Evolutionary conservation across 176 grass and related monocot genomes (phyloP), one percentile per base, ranked within the genome.

Genomic region (Themeda triandra): DNA sequence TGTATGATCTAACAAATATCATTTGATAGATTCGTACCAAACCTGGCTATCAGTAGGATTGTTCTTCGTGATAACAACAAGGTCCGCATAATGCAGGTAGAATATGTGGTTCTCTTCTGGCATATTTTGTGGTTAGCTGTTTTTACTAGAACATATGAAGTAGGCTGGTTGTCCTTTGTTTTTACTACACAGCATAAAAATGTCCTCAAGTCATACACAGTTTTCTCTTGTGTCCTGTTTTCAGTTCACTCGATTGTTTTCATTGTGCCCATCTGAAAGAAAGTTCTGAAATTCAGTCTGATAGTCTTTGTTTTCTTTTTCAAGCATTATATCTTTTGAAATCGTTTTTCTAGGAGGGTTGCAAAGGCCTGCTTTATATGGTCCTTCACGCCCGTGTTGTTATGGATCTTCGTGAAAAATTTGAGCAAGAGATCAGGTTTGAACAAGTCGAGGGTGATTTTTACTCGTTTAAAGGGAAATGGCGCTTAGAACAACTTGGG

Each of bases 371-470:
- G 53, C 74, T 98, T 37, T 98, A 98, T 72, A 95, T 98, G 96
- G 96, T 98, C 21, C 93, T 98, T 80, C 96, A 98, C 71, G 96
- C 96, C 31, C 91, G 93, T 75, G 96, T 98, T 54, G 74, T 98
- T 76, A 91, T 98, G 86, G 96, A 98, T 90, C 90, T 98, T 63
- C 86, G 72, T 21, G 93, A 98, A 81, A 90, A 93, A 78, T 77
- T 77, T 82, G 92, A 92, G 86, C 77, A 73, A 40, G 88, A 95
- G 75, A 95, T 98, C 73, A 90, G 93, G 70, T 98, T 98, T 80
- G 96, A 98, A 59, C 96, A 98, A 90, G 93, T 90, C 24, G 96
- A 98, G 80, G 96, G 96, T 18, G 96, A 98, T 81, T 98, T 98
- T 29, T 85, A 90, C 41, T 93, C 93, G 27, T 98, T 98, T 81